These are phyloP conservation scores for Globisporangium uncinulatum DNA, from an alignment of 352 stramenopile species.

Conservation along the genomic window DNA sequence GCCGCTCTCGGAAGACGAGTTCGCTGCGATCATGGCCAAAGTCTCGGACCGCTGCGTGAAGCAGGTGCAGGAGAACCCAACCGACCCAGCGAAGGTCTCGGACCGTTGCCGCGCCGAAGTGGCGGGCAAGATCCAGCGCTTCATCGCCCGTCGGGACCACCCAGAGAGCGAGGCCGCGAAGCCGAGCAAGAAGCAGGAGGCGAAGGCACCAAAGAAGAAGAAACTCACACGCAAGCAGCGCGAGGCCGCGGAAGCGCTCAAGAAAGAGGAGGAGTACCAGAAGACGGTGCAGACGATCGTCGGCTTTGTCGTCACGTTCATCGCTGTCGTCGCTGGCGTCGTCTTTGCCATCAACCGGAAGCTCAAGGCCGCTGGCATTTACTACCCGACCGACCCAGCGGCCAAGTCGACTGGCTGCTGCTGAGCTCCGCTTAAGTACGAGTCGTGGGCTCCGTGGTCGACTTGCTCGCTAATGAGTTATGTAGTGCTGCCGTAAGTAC, in stretches of 20 bases:
- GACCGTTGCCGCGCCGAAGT: slow-evolving; percentile 59
- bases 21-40: slow-evolving; percentile 69
- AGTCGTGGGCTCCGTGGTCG: too few species aligned
- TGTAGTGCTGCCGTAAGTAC: slow-evolving; percentile 8
- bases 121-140: slow-evolving; percentile 50
- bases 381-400: slow-evolving; percentile 54
- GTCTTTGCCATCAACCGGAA: slow-evolving; percentile 82
- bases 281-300: slow-evolving; percentile 64
- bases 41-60: slow-evolving; percentile 66
- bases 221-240: slow-evolving; percentile 53
- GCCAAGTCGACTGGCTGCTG: slow-evolving; percentile 52
- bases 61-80: slow-evolving; percentile 66
- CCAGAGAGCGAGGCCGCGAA: slow-evolving; percentile 21
- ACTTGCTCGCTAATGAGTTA: too few species aligned
- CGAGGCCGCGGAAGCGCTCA: slow-evolving; percentile 41
- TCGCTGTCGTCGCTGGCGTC: slow-evolving; percentile 45
- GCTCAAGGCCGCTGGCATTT: slow-evolving; percentile 75
- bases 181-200: slow-evolving; percentile 12
- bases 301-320: slow-evolving; percentile 58
- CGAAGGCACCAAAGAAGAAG: slow-evolving; percentile 59
- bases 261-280: slow-evolving; percentile 66
- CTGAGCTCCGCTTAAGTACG: slow-evolving; percentile 2
- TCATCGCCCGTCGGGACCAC: slow-evolving; percentile 38
- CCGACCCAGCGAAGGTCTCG: slow-evolving; percentile 53
- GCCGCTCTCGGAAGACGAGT: slow-evolving; percentile 47